Percentiles rank a stretch among this genome's conserved stretches.
phyloP scores from a whole-genome alignment of 805 yeast genomes.

The Priceomyces melissophilus region DNA sequence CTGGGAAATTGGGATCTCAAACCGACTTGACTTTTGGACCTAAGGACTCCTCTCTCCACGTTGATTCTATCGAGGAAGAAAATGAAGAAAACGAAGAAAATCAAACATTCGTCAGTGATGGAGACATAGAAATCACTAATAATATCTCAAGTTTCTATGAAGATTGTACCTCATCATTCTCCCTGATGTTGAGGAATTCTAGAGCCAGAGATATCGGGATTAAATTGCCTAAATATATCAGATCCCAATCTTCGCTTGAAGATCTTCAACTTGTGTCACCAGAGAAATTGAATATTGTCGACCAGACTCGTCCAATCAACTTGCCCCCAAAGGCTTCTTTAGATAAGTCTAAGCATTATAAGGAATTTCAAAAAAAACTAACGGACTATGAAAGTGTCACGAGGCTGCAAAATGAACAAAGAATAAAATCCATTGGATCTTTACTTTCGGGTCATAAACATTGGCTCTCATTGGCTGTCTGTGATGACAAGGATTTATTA shows the following conservation, averaged over 20 bases:
- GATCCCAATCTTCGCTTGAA: slow-evolving; percentile 46
- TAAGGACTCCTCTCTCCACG: slow-evolving; percentile 4
- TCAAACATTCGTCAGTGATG: slow-evolving; percentile 13
- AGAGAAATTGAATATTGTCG: slow-evolving; percentile 52
- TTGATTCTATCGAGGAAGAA: slow-evolving; percentile 7
- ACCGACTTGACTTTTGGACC: slow-evolving; percentile 4
- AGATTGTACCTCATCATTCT: slow-evolving; percentile 32
- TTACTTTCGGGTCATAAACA: slow-evolving; percentile 18
- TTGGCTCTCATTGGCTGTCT: slow-evolving; percentile 24
- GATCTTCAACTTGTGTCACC: slow-evolving; percentile 58
- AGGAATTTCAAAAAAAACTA: slow-evolving; percentile 47
- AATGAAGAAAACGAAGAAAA: slow-evolving; percentile 16
- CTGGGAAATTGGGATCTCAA: slow-evolving; percentile 21
- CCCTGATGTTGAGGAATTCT: slow-evolving; percentile 27
- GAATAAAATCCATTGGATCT: slow-evolving; percentile 16
- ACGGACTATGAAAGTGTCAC: slow-evolving; percentile 33
- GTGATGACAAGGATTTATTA: slow-evolving; percentile 19
- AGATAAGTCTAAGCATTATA: slow-evolving; percentile 56
- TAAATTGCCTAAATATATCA: slow-evolving; percentile 36
- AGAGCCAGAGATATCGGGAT: slow-evolving; percentile 33
- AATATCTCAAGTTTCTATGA: slow-evolving; percentile 36
- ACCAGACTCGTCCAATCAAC: slow-evolving; percentile 68
- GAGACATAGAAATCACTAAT: slow-evolving; percentile 32
- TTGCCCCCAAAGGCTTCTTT: slow-evolving; percentile 59
- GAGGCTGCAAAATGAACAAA: slow-evolving; percentile 20